A percentile compares a stretch with the other conserved stretches of the same genome.
phyloP scores from a whole-genome alignment of 305 asterid species.

The Fraxinus floribunda region DNA sequence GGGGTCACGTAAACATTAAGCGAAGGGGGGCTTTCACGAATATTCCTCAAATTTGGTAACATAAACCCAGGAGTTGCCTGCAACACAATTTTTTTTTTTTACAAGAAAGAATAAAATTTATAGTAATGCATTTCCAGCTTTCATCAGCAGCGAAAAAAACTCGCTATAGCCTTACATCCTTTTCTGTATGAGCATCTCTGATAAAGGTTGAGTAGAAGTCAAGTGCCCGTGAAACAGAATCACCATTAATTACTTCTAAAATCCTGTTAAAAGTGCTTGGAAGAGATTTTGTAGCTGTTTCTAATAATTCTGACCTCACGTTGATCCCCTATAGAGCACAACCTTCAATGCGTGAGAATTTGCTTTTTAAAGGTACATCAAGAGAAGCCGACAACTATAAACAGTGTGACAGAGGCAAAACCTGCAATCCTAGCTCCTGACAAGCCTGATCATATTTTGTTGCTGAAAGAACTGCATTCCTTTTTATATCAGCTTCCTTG shows the following conservation, averaged over 20 bases:
- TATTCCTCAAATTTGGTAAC: slow-evolving; percentile 54
- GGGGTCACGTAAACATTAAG: slow-evolving; percentile 54
- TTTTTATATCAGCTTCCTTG: slow-evolving; percentile 86
- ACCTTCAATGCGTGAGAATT: background rate
- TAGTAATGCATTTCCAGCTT: slow-evolving; percentile 7
- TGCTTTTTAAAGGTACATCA: slow-evolving; percentile 21
- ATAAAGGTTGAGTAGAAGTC: slow-evolving; percentile 80
- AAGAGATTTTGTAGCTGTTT: slow-evolving; percentile 68
- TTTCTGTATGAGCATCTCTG: slow-evolving; percentile 77
- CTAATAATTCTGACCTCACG: slow-evolving; percentile 79
- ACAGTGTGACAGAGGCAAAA: slow-evolving; percentile 30
- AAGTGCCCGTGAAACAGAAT: slow-evolving; percentile 69
- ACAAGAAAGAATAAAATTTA: background rate
- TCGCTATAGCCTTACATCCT: slow-evolving; percentile 52
- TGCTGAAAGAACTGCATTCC: slow-evolving; percentile 91
- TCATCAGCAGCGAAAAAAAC: background rate
- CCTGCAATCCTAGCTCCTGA: slow-evolving; percentile 96
- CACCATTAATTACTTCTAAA: slow-evolving; percentile 70
- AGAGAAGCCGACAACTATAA: background rate
- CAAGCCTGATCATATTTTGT: slow-evolving; percentile 92
- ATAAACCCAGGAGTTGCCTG: slow-evolving; percentile 62
- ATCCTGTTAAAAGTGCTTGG: slow-evolving; percentile 71
- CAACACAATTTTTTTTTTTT: slow-evolving; percentile 10
- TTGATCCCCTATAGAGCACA: slow-evolving; percentile 66
- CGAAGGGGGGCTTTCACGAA: slow-evolving; percentile 69